A percentile compares a stretch with the other conserved stretches of the same genome.
These are phyloP conservation scores for Arachis monticola DNA, from an alignment of 331 rosid species.

Conservation along the genomic window DNA sequence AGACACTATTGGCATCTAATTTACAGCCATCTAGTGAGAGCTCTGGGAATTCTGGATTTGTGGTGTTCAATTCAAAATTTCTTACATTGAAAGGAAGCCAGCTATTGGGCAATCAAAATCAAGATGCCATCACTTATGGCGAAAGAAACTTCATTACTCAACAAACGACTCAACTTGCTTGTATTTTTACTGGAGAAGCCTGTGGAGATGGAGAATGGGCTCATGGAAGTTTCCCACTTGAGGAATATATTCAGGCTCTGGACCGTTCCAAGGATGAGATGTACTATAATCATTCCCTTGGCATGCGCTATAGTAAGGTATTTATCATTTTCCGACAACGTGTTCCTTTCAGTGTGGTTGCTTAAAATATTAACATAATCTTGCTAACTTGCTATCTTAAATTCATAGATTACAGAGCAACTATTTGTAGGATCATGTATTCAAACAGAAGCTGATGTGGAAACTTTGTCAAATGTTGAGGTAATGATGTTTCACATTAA, in stretches of 20 bases:
- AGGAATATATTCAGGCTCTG: constrained; percentile 81
- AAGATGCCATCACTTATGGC: constrained; percentile 50
- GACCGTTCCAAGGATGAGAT: constrained; percentile 87
- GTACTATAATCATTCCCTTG: constrained; percentile 80
- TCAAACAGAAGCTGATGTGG: constrained; percentile 82
- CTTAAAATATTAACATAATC: constrained; percentile 8
- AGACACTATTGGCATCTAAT: constrained; percentile 62
- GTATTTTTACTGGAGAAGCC: constrained; percentile 74
- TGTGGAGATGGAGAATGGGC: constrained; percentile 89
- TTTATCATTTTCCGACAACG: constrained; percentile 16
- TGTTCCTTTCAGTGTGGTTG: constrained; percentile 13
- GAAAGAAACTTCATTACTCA: constrained; percentile 53
- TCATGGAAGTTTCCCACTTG: constrained; percentile 87
- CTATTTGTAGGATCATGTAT: constrained; percentile 91
- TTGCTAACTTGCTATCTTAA: constrained; percentile 22
- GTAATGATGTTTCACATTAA: constrained; percentile 47
- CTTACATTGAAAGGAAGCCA: constrained; percentile 65
- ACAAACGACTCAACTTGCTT: constrained; percentile 57
- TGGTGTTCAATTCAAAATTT: constrained; percentile 72
- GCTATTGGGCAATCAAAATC: constrained; percentile 56
- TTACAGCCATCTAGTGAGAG: constrained; percentile 60
- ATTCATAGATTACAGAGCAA: constrained; percentile 85
- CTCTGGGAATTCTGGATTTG: constrained; percentile 74
- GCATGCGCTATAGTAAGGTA: constrained; percentile 95
- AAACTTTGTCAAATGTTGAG: constrained; percentile 63